Conservation (phyloP, 257 asterid species). For the Salvia miltiorrhiza region DNA sequence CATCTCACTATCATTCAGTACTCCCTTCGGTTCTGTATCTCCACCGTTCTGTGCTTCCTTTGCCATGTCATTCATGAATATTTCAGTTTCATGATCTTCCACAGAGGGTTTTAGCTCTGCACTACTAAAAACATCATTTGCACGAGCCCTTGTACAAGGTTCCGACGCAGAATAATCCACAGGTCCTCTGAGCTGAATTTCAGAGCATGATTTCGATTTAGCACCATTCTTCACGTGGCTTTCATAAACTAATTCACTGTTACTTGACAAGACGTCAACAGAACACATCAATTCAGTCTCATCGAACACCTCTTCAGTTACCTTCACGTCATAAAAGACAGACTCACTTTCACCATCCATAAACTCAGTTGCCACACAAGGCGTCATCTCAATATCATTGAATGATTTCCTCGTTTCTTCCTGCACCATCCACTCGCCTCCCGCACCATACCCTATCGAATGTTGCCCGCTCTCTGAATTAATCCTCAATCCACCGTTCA, state of each 20-base stretch:
- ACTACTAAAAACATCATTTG: constrained; percentile 9
- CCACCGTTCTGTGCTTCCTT: constrained; percentile 31
- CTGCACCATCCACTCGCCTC: constrained; percentile 34
- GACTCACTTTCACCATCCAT: constrained; percentile 14
- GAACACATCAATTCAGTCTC: constrained; percentile 15
- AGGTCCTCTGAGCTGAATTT: constrained; percentile 19
- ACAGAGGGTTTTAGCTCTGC: constrained; percentile 22
- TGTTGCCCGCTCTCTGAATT: constrained; percentile 34
- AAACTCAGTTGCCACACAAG: constrained; percentile 20
- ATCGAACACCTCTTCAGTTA: constrained; percentile 20
- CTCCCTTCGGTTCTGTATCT: constrained; percentile 30
- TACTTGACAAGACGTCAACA: constrained; percentile 19
- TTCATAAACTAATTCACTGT: constrained; percentile 23
- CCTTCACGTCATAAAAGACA: constrained; percentile 16
- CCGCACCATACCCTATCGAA: constrained; percentile 24
- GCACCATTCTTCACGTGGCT: constrained; percentile 40
- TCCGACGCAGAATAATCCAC: constrained; percentile 17
- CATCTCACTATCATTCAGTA: constrained; percentile 18
- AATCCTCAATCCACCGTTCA: constrained; percentile 24
- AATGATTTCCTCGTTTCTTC: constrained; percentile 26
- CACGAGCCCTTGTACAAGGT: constrained; percentile 20
- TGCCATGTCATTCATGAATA: neutral
- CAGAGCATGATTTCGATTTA: constrained; percentile 18
- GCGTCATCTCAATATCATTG: constrained; percentile 20
- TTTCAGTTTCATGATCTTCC: constrained; percentile 18